Conservation (phyloP, 2,329 filamentous ascomycete species). For the Phaeosphaeriaceae sp. region DNA sequence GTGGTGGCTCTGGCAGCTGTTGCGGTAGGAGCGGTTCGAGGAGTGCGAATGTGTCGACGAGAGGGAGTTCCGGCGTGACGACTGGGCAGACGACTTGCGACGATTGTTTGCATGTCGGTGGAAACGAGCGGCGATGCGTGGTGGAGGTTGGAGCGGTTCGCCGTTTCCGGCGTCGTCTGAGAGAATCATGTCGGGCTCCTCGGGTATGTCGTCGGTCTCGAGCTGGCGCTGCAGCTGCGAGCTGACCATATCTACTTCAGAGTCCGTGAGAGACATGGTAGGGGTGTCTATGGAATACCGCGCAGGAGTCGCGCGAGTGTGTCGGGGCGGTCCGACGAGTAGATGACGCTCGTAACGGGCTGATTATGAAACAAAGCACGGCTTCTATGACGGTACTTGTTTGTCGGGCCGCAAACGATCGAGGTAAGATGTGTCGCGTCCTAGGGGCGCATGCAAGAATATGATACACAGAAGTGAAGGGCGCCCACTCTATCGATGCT, state of each 20-base stretch:
- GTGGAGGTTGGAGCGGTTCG: constrained; percentile 69
- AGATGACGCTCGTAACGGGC: constrained; percentile 14
- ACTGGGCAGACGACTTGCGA: constrained; percentile 78
- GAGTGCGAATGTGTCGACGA: constrained; percentile 77
- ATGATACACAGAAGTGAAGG: constrained; percentile 30
- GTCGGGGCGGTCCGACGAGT: constrained; percentile 21
- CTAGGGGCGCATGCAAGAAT: constrained; percentile 26
- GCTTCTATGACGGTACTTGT: constrained; percentile 27
- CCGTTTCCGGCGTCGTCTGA: constrained; percentile 49
- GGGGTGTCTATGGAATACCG: constrained; percentile 6
- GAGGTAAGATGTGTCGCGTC: constrained; percentile 12
- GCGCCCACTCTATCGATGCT: constrained; percentile 13
- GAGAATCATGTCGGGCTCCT: constrained; percentile 51
- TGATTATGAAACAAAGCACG: constrained; percentile 43
- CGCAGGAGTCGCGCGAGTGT: constrained; percentile 28
- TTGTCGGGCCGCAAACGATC: constrained; percentile 30
- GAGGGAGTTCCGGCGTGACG: constrained; percentile 80
- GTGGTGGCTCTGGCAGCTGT: constrained; percentile 74
- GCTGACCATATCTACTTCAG: constrained; percentile 41
- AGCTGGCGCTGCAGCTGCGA: constrained; percentile 35
- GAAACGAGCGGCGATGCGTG: constrained; percentile 80
- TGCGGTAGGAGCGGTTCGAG: constrained; percentile 65
- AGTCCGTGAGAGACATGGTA: constrained; percentile 43
- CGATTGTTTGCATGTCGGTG: constrained; percentile 71
- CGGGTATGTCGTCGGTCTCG: constrained; percentile 50